phyloP scores from a whole-genome alignment of 805 yeast species.

The Nakazawaea wyomingensis region DNA sequence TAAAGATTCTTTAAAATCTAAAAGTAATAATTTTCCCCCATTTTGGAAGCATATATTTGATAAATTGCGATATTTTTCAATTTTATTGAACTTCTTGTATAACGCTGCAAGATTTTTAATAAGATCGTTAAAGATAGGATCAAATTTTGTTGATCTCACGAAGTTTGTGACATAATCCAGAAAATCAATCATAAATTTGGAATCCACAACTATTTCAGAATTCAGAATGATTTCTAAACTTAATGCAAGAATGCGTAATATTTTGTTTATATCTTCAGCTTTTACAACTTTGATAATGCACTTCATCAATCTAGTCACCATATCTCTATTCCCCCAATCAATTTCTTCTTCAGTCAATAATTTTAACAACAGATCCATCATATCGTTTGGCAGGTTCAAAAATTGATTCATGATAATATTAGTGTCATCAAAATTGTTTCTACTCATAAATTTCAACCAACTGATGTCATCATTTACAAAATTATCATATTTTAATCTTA shows the following conservation, averaged over 20 bases:
- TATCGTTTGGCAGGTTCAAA: background rate
- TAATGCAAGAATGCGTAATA: background rate
- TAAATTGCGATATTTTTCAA: conserved; percentile 39
- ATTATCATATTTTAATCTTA: conserved; percentile 1
- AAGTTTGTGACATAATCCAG: conserved; percentile 20
- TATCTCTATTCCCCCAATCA: background rate
- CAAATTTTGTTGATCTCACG: conserved; percentile 9
- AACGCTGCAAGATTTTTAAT: no score
- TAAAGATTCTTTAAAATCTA: conserved; percentile 13
- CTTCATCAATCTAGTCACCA: background rate
- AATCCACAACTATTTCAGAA: background rate
- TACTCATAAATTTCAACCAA: background rate
- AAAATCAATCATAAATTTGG: conserved; percentile 3
- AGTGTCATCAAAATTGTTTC: background rate
- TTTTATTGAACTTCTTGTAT: conserved; percentile 20
- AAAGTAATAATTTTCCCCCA: conserved; percentile 24
- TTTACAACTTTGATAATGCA: conserved; percentile 5
- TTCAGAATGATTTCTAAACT: background rate
- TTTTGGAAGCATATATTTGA: conserved; percentile 40
- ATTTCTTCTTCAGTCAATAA: background rate
- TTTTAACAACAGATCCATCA: background rate
- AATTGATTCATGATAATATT: background rate
- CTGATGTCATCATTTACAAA: conserved; percentile 5
- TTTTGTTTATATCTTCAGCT: background rate
- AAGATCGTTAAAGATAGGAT: conserved; percentile 18